phyloP scores from a whole-genome alignment of 1,139 yeast species.

The Yamadazyma triangularis region DNA sequence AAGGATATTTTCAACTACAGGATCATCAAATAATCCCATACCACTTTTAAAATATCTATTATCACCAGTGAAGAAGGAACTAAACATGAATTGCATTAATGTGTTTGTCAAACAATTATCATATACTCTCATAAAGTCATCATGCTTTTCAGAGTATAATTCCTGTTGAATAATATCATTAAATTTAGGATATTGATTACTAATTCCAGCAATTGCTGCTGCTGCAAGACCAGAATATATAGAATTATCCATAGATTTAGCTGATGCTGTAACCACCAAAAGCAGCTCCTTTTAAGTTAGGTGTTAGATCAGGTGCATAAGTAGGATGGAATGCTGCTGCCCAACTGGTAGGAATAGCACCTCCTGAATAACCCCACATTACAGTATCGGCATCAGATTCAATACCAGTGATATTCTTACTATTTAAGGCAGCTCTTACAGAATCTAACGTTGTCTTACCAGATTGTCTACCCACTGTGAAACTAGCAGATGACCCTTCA shows the following conservation, averaged over 20 bases:
- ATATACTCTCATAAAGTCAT: conserved; percentile 12
- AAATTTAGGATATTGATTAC: conserved; percentile 24
- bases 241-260: conserved; percentile 17
- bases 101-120: conserved; percentile 13
- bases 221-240: conserved; percentile 27
- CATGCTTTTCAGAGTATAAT: conserved; percentile 10
- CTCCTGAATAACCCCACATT: conserved; percentile 41
- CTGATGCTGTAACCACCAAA: conserved; percentile 28
- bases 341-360: conserved; percentile 36
- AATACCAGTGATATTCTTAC: conserved; percentile 25
- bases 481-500: conserved; percentile 28
- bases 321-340: conserved; percentile 30
- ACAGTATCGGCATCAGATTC: conserved; percentile 21
- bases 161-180: conserved; percentile 6
- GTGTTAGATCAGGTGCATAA: conserved; percentile 29
- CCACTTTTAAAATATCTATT: conserved; percentile 15
- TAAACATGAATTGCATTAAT: conserved; percentile 8
- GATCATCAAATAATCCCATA: conserved; percentile 11
- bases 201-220: conserved; percentile 23
- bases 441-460: conserved; percentile 30
- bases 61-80: conserved; percentile 13
- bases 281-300: conserved; percentile 24
- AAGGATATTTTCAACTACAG: conserved; percentile 11
- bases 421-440: conserved; percentile 23
- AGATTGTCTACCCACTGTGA: conserved; percentile 26